Percentiles rank a stretch among this genome's conserved stretches.
Conservation (phyloP, 257 asterid species). For the Solanum ossicruentum region DNA sequence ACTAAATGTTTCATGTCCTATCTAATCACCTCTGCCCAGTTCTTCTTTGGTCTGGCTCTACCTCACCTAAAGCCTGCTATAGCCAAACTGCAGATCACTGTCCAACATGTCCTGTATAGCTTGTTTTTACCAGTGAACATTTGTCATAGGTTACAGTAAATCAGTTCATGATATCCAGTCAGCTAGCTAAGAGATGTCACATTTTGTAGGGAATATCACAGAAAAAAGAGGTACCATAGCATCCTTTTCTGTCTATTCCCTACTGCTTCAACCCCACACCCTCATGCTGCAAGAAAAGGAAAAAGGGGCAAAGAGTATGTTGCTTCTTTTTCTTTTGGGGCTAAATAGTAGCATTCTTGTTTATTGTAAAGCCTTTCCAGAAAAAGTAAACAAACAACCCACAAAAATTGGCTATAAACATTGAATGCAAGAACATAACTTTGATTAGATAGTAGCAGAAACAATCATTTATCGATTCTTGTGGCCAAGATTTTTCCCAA, state of each 20-base stretch:
- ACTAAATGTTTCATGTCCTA: not conserved
- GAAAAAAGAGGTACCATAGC: not conserved
- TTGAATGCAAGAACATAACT: not conserved
- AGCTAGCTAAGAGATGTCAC: not conserved
- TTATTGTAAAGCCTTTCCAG: not conserved
- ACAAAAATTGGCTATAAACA: not conserved
- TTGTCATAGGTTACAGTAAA: not conserved
- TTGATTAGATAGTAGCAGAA: not conserved
- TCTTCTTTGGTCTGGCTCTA: not conserved
- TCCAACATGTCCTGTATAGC: not conserved
- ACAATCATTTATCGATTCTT: not conserved
- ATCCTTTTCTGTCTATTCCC: not conserved
- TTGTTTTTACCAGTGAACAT: not conserved
- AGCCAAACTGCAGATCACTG: not conserved
- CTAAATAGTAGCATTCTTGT: not conserved
- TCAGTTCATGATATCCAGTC: not conserved
- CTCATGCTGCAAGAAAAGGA: not conserved
- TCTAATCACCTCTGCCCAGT: not conserved
- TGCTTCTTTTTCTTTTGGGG: not conserved
- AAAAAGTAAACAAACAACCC: not conserved
- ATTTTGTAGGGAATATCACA: not conserved
- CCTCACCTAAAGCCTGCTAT: not conserved
- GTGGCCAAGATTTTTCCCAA: not conserved
- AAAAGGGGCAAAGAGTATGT: not conserved
- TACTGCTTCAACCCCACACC: not conserved